Conservation (phyloP, 371 early-diverging fungal genomes). For the Mucor plumbeus region DNA sequence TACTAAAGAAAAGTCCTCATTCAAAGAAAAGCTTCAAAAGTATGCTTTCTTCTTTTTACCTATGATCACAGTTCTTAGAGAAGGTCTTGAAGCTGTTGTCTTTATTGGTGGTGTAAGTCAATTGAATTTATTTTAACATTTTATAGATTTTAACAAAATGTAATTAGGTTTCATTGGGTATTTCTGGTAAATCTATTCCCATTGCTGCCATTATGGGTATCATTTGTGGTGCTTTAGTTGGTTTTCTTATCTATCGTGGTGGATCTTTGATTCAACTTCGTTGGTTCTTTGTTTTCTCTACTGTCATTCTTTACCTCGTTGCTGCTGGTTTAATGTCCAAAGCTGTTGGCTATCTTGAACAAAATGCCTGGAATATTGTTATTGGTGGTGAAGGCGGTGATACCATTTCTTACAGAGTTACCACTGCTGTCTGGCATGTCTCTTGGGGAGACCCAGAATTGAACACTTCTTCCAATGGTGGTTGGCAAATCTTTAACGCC, state of each 20-base stretch:
- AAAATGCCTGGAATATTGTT: constrained; percentile 57
- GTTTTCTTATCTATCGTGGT: constrained; percentile 70
- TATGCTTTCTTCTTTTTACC: constrained; percentile 78
- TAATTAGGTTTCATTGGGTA: constrained; percentile 60
- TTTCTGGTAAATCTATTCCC: constrained; percentile 73
- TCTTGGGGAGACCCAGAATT: constrained; percentile 45
- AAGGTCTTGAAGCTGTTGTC: constrained; percentile 82
- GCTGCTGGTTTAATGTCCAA: constrained; percentile 77
- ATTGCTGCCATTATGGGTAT: constrained; percentile 76
- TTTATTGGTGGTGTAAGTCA: constrained; percentile 78
- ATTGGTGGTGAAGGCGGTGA: constrained; percentile 59
- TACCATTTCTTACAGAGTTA: constrained; percentile 43
- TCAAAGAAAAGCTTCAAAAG: constrained; percentile 33
- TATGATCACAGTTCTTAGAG: constrained; percentile 79
- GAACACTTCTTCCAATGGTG: constrained; percentile 31
- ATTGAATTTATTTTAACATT: not conserved
- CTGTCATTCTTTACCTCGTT: constrained; percentile 75
- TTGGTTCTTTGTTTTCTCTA: constrained; percentile 78
- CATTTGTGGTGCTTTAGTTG: constrained; percentile 69
- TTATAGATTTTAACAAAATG: not conserved
- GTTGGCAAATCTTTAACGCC: constrained; percentile 70
- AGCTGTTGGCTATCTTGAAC: constrained; percentile 64
- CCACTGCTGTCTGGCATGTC: constrained; percentile 45
- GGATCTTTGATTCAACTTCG: constrained; percentile 70
- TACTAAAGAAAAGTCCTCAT: constrained; percentile 23